These are phyloP conservation scores for rapeseed (Brassica napus) DNA, from an alignment of 345 rosid genomes.

Conservation along the genomic window DNA sequence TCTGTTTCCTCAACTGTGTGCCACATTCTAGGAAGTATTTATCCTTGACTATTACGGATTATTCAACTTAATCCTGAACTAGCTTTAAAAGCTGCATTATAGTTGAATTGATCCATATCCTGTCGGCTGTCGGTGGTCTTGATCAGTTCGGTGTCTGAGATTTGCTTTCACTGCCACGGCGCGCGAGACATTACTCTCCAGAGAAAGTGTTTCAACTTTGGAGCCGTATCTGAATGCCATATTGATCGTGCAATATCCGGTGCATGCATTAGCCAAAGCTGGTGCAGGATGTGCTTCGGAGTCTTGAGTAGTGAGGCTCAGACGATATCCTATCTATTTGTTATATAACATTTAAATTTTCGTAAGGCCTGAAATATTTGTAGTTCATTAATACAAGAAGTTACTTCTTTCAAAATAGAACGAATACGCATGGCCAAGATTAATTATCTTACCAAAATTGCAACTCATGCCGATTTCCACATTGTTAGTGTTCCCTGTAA, in stretches of 20 bases:
- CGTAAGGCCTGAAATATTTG: no score
- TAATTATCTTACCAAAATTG: not conserved
- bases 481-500: not conserved
- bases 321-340: no score
- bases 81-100: no score
- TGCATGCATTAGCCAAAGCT: not conserved
- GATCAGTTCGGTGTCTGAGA: not conserved
- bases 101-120: no score
- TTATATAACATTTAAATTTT: no score
- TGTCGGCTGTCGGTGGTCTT: no score
- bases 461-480: not conserved
- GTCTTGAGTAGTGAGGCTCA: not conserved
- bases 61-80: no score
- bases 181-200: no score
- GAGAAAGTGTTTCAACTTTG: not conserved
- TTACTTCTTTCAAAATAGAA: not conserved
- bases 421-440: not conserved
- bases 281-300: not conserved
- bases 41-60: not conserved
- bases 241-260: not conserved
- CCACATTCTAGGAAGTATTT: not conserved
- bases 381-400: not conserved
- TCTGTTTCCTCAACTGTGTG: not conserved
- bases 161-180: not conserved
- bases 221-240: not conserved